phyloP scores from a whole-genome alignment of 1,284 basidiomycete genomes.

The Leccinum griseonigrum region DNA sequence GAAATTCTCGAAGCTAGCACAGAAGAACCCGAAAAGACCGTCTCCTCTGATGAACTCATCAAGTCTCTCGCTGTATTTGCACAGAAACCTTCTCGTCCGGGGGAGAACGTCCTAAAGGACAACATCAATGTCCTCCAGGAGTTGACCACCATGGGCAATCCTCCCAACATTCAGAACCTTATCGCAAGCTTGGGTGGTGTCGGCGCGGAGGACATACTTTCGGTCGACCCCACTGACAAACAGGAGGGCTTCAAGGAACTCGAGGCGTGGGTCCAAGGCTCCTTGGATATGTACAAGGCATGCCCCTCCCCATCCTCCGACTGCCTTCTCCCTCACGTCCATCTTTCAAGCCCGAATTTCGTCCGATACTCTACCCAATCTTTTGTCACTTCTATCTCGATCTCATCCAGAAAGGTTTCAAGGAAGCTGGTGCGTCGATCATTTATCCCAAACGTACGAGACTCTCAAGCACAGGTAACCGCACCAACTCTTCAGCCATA shows the following conservation, averaged over 20 bases:
- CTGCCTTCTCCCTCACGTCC: conserved; percentile 8
- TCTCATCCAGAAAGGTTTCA: conserved; percentile 87
- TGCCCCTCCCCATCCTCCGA: conserved; percentile 19
- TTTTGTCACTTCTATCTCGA: conserved; percentile 98
- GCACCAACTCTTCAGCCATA: conserved; percentile 43
- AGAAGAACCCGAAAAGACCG: conserved; percentile 47
- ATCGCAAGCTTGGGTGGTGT: conserved; percentile 72
- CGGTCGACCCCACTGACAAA: conserved; percentile 86
- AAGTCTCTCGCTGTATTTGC: conserved; percentile 64
- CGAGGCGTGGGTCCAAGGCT: conserved; percentile 93
- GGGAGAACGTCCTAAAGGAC: conserved; percentile 68
- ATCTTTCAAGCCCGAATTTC: conserved; percentile 77
- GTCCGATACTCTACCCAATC: conserved; percentile 91
- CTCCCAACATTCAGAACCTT: conserved; percentile 68
- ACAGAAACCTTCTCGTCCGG: conserved; percentile 59
- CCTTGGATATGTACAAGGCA: conserved; percentile 82
- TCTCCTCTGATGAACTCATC: conserved; percentile 63
- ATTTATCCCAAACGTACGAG: neutral
- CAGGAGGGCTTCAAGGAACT: conserved; percentile 86
- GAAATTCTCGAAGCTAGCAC: conserved; percentile 62
- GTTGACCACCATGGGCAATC: conserved; percentile 59
- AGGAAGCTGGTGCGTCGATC: conserved; percentile 67
- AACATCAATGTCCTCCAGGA: conserved; percentile 63
- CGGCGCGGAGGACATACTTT: conserved; percentile 79
- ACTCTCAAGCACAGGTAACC: conserved; percentile 2